phyloP scores from a whole-genome alignment of 2,329 filamentous ascomycete genomes.

The Fusarium sp. region DNA sequence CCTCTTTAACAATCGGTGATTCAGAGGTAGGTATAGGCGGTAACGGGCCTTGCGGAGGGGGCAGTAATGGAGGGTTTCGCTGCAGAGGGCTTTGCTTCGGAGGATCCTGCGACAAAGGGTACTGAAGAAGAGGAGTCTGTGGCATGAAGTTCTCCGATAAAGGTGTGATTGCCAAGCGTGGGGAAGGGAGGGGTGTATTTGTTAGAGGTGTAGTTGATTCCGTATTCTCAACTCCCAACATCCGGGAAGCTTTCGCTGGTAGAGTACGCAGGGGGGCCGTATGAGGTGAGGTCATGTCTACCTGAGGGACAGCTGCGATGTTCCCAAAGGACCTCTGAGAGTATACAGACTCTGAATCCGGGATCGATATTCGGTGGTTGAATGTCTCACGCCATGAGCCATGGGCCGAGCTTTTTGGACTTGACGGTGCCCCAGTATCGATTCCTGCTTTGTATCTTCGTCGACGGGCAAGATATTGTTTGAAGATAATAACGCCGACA shows the following conservation, averaged over 20 bases:
- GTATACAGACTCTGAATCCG: conserved; percentile 20
- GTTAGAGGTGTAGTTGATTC: neutral
- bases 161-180: neutral
- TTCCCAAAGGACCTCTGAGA: conserved; percentile 38
- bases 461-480: conserved; percentile 14
- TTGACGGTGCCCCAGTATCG: neutral
- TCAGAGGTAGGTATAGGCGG: neutral
- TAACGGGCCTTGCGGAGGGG: neutral
- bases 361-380: conserved; percentile 23
- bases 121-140: conserved; percentile 2
- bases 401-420: neutral
- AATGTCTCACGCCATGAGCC: conserved; percentile 29
- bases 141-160: conserved; percentile 9
- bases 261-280: conserved; percentile 1
- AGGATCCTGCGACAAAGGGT: neutral
- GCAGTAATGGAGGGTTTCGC: neutral
- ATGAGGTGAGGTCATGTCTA: neutral
- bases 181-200: conserved; percentile 1
- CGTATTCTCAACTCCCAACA: conserved; percentile 23
- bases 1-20: neutral
- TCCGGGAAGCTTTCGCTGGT: conserved; percentile 30
- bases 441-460: neutral
- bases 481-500: conserved; percentile 33
- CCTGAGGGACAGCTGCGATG: conserved; percentile 3
- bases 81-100: neutral